Percentiles rank a stretch among this genome's conserved stretches.
Evolutionary conservation across 768 basidiomycete species (phyloP).

Genomic region (Brasilioporus rufonigricans): DNA sequence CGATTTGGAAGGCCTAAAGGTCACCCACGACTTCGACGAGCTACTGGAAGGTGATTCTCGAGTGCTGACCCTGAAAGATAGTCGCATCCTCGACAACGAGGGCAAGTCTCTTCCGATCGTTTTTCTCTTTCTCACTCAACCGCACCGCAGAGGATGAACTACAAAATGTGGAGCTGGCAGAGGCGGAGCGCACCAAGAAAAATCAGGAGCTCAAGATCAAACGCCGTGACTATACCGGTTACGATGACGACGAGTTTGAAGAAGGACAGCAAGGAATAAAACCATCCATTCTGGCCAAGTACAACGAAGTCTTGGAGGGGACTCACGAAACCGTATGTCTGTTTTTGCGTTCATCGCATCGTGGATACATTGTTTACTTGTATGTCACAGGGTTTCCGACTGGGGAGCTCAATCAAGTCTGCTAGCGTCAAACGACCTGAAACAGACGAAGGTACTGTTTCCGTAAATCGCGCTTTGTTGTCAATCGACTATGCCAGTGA

Average conservation of each 20-base stretch:
- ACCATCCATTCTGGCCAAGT: conserved; percentile 82
- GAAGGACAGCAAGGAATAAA: conserved; percentile 77
- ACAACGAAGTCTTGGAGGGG: conserved; percentile 87
- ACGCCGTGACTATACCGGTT: conserved; percentile 87
- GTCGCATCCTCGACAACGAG: conserved; percentile 92
- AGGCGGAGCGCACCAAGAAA: conserved; percentile 77
- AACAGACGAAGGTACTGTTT: conserved; percentile 46
- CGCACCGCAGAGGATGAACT: conserved; percentile 84
- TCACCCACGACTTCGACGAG: conserved; percentile 90
- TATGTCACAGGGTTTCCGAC: conserved; percentile 70
- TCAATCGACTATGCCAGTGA: conserved; percentile 89
- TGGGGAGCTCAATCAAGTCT: conserved; percentile 61
- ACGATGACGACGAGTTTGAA: conserved; percentile 92
- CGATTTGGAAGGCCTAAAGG: conserved; percentile 92
- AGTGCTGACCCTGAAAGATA: conserved; percentile 96
- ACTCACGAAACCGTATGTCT: conserved; percentile 59
- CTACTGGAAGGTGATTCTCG: conserved; percentile 92
- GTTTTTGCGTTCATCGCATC: conserved; percentile 3
- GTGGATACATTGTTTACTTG: neutral
- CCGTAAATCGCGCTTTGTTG: conserved; percentile 77
- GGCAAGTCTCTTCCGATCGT: conserved; percentile 42
- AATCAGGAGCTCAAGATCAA: conserved; percentile 85
- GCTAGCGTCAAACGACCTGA: conserved; percentile 39
- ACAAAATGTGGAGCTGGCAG: conserved; percentile 93
- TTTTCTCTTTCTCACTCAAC: neutral